Evolutionary conservation across 192 early-diverging fungal species (phyloP), one percentile per base, ranked within the genome.

Genomic region (Dimargaris xerosporica): DNA sequence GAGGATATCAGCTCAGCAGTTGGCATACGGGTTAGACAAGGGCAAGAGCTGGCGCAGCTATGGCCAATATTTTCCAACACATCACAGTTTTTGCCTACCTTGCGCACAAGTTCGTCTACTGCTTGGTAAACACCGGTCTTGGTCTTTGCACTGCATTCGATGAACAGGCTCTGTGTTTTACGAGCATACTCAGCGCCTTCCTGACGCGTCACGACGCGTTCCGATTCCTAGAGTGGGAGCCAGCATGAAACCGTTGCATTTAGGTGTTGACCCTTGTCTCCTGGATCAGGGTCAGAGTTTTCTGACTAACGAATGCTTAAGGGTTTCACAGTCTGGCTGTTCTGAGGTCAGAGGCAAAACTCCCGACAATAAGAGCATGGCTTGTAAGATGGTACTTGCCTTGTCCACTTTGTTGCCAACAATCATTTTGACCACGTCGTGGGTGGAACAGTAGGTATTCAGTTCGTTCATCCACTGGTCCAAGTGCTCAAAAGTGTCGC

Each of bases 351-450:
- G 54, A 10, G 45, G 41, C 62, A 9, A 31, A 47, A 21, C 21
- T 62, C 75, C 79, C n/a, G n/a, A n/a, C n/a, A n/a, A n/a, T n/a
- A n/a, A n/a, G n/a, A n/a, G n/a, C n/a, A n/a, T n/a, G n/a, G n/a
- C n/a, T n/a, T n/a, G n/a, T n/a, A n/a, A n/a, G n/a, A n/a, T n/a
- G n/a, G n/a, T n/a, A 6, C 71, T 64, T 75, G 89, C 92, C 80
- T 91, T 93, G 77, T 99, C 96, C 48, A 90, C 84, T 70, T 99
- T 99, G 74, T 99, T 99, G 55, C 94, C 96, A 21, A 99, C 89
- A 70, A 99, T 86, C 82, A 97, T 96, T 75, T 91, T 96, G 34
- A 99, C 86, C 42, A 99, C 87, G 29, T 94, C 87, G 54, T 79
- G 77, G 61, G 69, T 84, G 12, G 90, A 83, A 46, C 90, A 88